Evolutionary conservation across 2,329 filamentous ascomycete species (phyloP).

Genomic region (Stagonosporopsis tanaceti): DNA sequence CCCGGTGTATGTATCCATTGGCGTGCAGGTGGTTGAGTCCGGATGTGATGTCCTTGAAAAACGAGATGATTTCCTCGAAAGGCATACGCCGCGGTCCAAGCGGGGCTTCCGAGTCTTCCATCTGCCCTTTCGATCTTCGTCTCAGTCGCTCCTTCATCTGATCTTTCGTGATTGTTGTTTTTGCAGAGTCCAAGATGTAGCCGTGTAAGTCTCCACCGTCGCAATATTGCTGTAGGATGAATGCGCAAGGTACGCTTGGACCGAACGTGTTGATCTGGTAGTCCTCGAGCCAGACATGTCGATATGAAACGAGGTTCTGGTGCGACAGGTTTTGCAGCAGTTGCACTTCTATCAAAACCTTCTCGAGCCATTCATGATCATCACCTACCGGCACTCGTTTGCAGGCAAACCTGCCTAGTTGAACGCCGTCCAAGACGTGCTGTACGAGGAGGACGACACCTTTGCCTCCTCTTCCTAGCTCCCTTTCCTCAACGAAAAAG

Average conservation of each 20-base stretch:
- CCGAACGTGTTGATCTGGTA: conserved; percentile 83
- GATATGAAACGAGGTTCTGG: conserved; percentile 93
- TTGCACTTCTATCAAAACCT: conserved; percentile 92
- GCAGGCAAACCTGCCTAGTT: conserved; percentile 90
- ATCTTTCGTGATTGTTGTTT: conserved; percentile 73
- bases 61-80: conserved; percentile 94
- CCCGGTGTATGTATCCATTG: conserved; percentile 93
- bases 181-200: conserved; percentile 77
- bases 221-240: conserved; percentile 97
- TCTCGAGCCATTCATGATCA: conserved; percentile 94
- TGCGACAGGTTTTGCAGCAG: conserved; percentile 90
- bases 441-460: conserved; percentile 94
- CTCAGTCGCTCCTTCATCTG: conserved; percentile 88
- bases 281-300: conserved; percentile 96
- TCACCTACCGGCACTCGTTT: conserved; percentile 95
- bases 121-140: conserved; percentile 78
- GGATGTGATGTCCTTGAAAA: conserved; percentile 94
- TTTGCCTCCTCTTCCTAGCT: conserved; percentile 89
- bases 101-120: conserved; percentile 67
- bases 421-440: conserved; percentile 88
- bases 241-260: conserved; percentile 90
- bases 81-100: conserved; percentile 64
- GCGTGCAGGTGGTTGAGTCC: conserved; percentile 88
- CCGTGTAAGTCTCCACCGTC: conserved; percentile 90
- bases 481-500: conserved; percentile 89